phyloP scores from a whole-genome alignment of 805 yeast species.

The Tetrapisispora iriomotensis region DNA sequence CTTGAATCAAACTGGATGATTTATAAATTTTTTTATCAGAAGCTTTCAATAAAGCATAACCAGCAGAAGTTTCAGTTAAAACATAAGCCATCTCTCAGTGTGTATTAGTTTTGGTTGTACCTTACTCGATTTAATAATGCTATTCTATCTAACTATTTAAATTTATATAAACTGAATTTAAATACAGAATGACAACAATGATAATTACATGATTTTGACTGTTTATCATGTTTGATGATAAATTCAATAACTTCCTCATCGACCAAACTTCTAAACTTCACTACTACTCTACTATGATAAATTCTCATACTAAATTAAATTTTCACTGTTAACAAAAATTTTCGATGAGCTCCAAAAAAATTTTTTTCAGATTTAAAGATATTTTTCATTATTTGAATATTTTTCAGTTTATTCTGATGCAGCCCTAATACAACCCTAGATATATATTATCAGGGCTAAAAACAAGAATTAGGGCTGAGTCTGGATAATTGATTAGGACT shows the following conservation, averaged over 20 bases:
- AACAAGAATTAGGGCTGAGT: no score
- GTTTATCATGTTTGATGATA: no score
- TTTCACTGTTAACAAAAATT: slow-evolving; percentile 8
- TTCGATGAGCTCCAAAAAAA: slow-evolving; percentile 18
- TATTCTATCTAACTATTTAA: no score
- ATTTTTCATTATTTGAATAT: background rate
- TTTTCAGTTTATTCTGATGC: background rate
- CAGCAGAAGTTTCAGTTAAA: slow-evolving; percentile 96
- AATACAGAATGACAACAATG: background rate
- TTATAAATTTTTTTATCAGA: slow-evolving; percentile 95
- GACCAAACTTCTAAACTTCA: no score
- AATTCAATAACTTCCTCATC: no score
- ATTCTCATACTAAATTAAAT: background rate
- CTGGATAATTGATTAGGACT: no score
- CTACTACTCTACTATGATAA: no score
- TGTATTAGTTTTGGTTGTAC: background rate
- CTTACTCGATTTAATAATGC: background rate
- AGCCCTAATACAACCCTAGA: background rate
- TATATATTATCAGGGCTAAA: no score
- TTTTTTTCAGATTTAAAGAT: background rate
- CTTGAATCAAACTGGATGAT: slow-evolving; percentile 61
- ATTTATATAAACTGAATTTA: background rate
- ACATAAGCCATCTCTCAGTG: slow-evolving; percentile 61
- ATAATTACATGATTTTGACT: no score
- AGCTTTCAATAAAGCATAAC: slow-evolving; percentile 95